phyloP scores from a whole-genome alignment of 163 green algal species.

The Scenedesmus sp. region DNA sequence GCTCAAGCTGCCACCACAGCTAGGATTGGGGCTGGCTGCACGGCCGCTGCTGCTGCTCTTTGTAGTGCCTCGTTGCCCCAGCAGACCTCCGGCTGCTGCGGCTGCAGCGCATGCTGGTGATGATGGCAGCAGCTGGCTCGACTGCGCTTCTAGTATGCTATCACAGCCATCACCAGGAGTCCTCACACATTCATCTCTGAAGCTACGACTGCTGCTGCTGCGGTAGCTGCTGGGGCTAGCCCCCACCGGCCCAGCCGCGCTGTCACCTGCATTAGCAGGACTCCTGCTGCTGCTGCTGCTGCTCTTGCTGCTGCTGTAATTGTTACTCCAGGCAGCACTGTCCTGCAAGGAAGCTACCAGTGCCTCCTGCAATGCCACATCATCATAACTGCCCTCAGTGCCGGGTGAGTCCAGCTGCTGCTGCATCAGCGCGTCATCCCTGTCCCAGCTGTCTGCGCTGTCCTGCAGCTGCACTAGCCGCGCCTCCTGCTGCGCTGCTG shows the following conservation, averaged over 20 bases:
- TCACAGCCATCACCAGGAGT: background rate
- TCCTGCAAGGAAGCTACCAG: conserved; percentile 16
- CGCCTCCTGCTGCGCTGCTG: background rate
- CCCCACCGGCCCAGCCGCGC: too few relatives aligned
- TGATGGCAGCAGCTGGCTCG: background rate
- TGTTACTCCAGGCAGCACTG: background rate
- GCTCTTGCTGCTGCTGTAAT: background rate
- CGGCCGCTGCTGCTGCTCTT: conserved; percentile 9
- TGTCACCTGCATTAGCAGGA: background rate
- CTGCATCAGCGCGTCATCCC: background rate
- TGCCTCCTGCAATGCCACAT: conserved; percentile 1
- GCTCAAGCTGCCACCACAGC: background rate
- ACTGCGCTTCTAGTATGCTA: background rate
- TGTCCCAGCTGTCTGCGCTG: background rate
- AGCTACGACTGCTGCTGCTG: background rate
- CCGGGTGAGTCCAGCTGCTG: background rate
- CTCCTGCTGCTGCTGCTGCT: background rate
- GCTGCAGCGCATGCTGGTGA: background rate
- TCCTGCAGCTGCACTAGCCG: background rate
- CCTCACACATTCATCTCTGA: background rate
- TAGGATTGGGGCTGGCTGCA: background rate
- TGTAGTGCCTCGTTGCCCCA: background rate
- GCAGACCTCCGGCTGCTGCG: background rate
- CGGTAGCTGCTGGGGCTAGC: background rate
- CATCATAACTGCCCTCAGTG: background rate